A percentile compares a stretch with the other conserved stretches of the same genome.
phyloP scores from a whole-genome alignment of 805 yeast genomes.

The Scheffersomyces coipomensis region DNA sequence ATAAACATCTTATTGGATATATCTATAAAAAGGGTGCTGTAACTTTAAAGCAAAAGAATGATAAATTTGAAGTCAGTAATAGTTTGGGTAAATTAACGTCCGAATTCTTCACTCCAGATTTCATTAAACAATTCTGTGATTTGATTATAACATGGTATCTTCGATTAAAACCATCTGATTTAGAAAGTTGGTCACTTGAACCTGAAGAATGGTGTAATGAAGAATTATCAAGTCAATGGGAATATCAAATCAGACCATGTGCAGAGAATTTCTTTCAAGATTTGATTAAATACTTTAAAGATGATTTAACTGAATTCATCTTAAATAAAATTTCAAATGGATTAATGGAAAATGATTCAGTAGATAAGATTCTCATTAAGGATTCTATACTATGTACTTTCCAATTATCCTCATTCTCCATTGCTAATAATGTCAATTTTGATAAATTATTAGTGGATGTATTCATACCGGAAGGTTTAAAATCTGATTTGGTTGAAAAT shows the following conservation, averaged over 20 bases:
- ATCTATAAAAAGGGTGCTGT: slow-evolving; percentile 67
- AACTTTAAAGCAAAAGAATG: slow-evolving; percentile 60
- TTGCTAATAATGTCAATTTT: slow-evolving; percentile 66
- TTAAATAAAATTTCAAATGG: slow-evolving; percentile 56
- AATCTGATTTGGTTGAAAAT: slow-evolving; percentile 44
- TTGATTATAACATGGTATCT: slow-evolving; percentile 72
- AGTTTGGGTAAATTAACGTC: slow-evolving; percentile 54
- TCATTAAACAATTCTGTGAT: slow-evolving; percentile 60
- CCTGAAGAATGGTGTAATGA: slow-evolving; percentile 95
- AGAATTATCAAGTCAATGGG: slow-evolving; percentile 75
- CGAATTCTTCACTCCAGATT: slow-evolving; percentile 57
- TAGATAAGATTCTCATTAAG: slow-evolving; percentile 57
- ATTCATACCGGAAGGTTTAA: slow-evolving; percentile 65
- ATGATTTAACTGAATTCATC: slow-evolving; percentile 51
- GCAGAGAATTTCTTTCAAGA: slow-evolving; percentile 84
- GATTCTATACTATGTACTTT: slow-evolving; percentile 85
- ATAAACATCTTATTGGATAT: slow-evolving; percentile 64
- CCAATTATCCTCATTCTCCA: slow-evolving; percentile 68
- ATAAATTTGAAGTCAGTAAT: slow-evolving; percentile 58
- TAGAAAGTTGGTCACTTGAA: slow-evolving; percentile 78
- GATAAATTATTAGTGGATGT: slow-evolving; percentile 57
- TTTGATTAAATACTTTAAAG: slow-evolving; percentile 62
- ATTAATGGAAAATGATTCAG: slow-evolving; percentile 24
- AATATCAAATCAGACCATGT: slow-evolving; percentile 80
- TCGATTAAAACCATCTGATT: slow-evolving; percentile 67